Conservation (phyloP, 805 yeast genomes). For the Metschnikowia baotianmanensis region DNA sequence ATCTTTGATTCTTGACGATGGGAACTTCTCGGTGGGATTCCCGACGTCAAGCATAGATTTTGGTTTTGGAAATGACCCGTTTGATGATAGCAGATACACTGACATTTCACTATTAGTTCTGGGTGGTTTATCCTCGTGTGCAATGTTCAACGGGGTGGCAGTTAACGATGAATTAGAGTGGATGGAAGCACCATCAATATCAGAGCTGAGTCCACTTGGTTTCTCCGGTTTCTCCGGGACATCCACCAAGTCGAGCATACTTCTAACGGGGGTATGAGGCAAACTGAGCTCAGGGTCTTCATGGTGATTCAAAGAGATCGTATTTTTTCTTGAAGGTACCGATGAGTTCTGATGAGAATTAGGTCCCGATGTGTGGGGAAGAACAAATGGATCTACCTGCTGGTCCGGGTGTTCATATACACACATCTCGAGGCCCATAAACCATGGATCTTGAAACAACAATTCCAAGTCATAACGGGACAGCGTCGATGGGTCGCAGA, state of each 20-base stretch:
- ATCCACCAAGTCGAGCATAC: constrained; percentile 38
- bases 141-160: constrained; percentile 20
- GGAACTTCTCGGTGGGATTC: neutral
- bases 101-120: constrained; percentile 15
- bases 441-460: constrained; percentile 65
- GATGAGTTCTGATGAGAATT: constrained; percentile 24
- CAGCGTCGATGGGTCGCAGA: constrained; percentile 59
- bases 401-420: constrained; percentile 48
- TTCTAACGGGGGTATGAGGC: constrained; percentile 30
- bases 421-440: constrained; percentile 57
- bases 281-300: constrained; percentile 15
- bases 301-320: constrained; percentile 17
- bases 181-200: constrained; percentile 5
- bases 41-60: constrained; percentile 33
- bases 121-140: constrained; percentile 14
- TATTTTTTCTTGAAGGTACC: constrained; percentile 34
- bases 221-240: constrained; percentile 3
- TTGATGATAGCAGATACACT: constrained; percentile 11
- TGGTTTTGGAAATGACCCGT: constrained; percentile 17
- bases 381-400: constrained; percentile 33
- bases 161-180: constrained; percentile 28
- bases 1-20: constrained; percentile 1
- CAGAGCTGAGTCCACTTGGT: too few species aligned
- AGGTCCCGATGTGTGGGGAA: constrained; percentile 14
- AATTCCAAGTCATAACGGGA: constrained; percentile 54